Conservation (phyloP, 1,284 basidiomycete genomes). For the Cutaneotrichosporon cavernicola region DNA sequence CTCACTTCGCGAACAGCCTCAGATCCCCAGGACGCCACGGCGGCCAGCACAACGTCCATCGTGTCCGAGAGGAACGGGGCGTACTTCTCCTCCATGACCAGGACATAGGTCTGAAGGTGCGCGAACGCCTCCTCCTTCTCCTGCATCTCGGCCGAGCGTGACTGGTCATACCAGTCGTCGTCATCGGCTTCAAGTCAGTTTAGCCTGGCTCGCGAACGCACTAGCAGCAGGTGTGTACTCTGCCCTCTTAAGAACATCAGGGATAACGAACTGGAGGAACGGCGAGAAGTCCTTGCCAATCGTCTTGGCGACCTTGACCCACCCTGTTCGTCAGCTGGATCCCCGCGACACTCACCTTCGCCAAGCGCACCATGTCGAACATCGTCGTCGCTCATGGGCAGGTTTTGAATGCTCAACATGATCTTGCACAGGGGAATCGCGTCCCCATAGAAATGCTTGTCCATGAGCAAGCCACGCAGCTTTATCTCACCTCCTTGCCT, state of each 20-base stretch:
- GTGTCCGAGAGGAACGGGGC: constrained; percentile 69
- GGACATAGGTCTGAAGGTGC: constrained; percentile 74
- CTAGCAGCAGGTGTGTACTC: constrained; percentile 54
- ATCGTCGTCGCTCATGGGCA: constrained; percentile 45
- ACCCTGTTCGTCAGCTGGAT: constrained; percentile 11
- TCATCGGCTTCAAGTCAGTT: neutral
- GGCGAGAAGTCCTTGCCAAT: constrained; percentile 76
- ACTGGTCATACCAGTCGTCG: constrained; percentile 52
- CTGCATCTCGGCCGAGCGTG: constrained; percentile 68
- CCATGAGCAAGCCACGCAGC: constrained; percentile 1
- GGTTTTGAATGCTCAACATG: constrained; percentile 74
- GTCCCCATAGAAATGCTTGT: constrained; percentile 56
- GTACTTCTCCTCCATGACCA: constrained; percentile 66
- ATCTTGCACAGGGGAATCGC: constrained; percentile 68
- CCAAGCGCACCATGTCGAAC: constrained; percentile 32
- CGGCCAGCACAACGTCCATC: constrained; percentile 69
- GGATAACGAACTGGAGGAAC: constrained; percentile 77
- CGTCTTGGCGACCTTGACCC: constrained; percentile 14
- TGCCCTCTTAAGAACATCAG: constrained; percentile 69
- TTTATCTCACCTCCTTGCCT: constrained; percentile 53
- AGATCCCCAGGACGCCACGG: constrained; percentile 71
- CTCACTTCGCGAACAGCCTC: constrained; percentile 72
- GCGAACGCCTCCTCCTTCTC: constrained; percentile 82
- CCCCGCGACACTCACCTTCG: constrained; percentile 33
- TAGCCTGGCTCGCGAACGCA: neutral